These are phyloP conservation scores for Acacia concinna DNA, from an alignment of 331 rosid species.

Conservation along the genomic window DNA sequence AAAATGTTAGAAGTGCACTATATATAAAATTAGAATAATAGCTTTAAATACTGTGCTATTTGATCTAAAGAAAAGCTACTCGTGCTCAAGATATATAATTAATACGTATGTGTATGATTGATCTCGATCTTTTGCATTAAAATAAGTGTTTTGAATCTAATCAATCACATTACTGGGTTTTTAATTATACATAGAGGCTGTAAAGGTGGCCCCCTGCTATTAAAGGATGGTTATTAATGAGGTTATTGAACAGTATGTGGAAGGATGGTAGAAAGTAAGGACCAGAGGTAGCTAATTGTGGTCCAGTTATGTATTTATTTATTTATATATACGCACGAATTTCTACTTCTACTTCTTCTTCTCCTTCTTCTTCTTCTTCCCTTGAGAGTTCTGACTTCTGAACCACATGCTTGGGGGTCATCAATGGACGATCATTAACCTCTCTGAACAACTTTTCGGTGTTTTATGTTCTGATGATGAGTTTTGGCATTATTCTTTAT, in stretches of 20 bases:
- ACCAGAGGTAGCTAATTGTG: constrained; percentile 13
- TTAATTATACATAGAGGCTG: background rate
- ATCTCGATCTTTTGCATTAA: background rate
- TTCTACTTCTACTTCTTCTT: background rate
- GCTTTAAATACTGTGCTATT: background rate
- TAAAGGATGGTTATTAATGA: background rate
- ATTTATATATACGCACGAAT: constrained; percentile 20
- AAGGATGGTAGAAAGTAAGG: background rate
- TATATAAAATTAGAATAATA: no score
- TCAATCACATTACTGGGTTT: background rate
- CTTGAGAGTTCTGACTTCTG: background rate
- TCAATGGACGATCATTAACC: background rate
- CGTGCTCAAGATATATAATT: background rate
- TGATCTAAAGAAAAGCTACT: background rate
- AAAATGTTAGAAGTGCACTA: no score
- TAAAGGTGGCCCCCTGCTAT: background rate
- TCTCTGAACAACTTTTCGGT: background rate
- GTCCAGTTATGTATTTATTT: constrained; percentile 16
- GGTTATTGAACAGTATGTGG: background rate
- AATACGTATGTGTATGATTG: background rate
- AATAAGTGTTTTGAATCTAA: background rate
- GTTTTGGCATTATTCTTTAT: background rate
- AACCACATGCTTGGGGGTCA: background rate
- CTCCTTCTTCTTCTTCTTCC: background rate
- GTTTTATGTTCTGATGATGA: background rate